Evolutionary conservation across 1,139 yeast genomes (phyloP), one percentile per base, ranked within the genome.

Genomic region (Saccharomyces hybrid): DNA sequence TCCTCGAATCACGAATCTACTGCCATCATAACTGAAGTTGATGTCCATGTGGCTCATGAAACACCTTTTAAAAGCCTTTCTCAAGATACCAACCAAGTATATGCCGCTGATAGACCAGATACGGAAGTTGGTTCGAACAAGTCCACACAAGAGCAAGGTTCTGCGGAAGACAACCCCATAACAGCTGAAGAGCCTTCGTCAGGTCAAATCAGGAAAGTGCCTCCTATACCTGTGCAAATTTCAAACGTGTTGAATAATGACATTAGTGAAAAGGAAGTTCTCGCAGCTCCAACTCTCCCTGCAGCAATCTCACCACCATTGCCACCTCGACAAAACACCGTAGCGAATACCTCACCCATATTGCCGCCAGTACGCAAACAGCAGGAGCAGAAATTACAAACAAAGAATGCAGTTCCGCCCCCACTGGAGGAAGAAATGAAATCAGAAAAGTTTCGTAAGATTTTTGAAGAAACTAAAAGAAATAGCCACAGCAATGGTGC

Each of bases 341-440:
- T 6, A 19, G 24, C n/a, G 5, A 28, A 31, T n/a, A 19, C 38
- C 4, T 26, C 53, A n/a, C 65, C 66, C 24, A 54, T 49, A 16
- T 50, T 61, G 26, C 64, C 67, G 11, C 55, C 62, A 12, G 56
- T 56, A 46, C 53, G 51, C 12, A 34, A 44, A 11, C 48, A 50
- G 27, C 48, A 51, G 31, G 19, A 50, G 14, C 26, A 50, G 31
- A 42, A 54, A 38, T 12, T 21, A 12, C 24, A 24, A 9, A 59
- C 53, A 26, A 61, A 60, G 38, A 61, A 66, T 53, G 53, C 64
- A 1, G 69, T 66, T 1, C 71, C 71, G 19, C 74, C 74, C 9
- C 63, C 70, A 12, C 54, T 71, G 16, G 61, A 67, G 14, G 67
- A 65, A 34, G 72, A 69, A 52, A 52, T 68, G 62, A 60, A 64